A percentile compares a stretch with the other conserved stretches of the same genome.
phyloP scores from a whole-genome alignment of 1,139 yeast species.

The Suhomyces taliae region DNA sequence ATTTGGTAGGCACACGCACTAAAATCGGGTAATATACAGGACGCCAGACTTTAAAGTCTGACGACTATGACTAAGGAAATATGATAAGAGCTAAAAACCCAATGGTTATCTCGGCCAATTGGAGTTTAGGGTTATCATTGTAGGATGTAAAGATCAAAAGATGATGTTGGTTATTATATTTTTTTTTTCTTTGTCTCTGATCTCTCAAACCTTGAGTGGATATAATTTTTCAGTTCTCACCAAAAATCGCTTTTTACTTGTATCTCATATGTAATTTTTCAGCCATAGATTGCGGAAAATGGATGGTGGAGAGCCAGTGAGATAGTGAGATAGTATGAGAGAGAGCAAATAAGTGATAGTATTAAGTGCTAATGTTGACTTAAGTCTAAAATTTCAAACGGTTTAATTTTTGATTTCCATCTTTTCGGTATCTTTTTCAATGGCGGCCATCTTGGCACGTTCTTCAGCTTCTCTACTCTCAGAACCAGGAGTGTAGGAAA shows the following conservation, averaged over 20 bases:
- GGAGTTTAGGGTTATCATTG: too few relatives aligned
- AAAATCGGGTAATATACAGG: conserved; percentile 7
- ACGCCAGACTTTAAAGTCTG: background rate
- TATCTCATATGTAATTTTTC: too few relatives aligned
- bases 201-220: too few relatives aligned
- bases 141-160: too few relatives aligned
- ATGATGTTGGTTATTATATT: too few relatives aligned
- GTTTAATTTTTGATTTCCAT: conserved; percentile 5
- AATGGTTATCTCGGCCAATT: background rate
- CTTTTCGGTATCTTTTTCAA: conserved; percentile 19
- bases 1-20: conserved; percentile 6
- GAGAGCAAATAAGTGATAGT: too few relatives aligned
- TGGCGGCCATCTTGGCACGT: conserved; percentile 25
- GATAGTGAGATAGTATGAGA: too few relatives aligned
- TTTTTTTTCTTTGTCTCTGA: too few relatives aligned
- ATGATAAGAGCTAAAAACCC: background rate
- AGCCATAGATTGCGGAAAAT: too few relatives aligned
- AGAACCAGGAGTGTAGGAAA: conserved; percentile 48
- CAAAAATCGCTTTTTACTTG: too few relatives aligned
- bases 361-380: conserved; percentile 4
- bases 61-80: background rate
- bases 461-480: conserved; percentile 51
- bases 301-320: too few relatives aligned
- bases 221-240: too few relatives aligned
- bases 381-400: background rate